phyloP scores from a whole-genome alignment of 2,329 filamentous ascomycete species.

The Chrysoporthe austroafricana region DNA sequence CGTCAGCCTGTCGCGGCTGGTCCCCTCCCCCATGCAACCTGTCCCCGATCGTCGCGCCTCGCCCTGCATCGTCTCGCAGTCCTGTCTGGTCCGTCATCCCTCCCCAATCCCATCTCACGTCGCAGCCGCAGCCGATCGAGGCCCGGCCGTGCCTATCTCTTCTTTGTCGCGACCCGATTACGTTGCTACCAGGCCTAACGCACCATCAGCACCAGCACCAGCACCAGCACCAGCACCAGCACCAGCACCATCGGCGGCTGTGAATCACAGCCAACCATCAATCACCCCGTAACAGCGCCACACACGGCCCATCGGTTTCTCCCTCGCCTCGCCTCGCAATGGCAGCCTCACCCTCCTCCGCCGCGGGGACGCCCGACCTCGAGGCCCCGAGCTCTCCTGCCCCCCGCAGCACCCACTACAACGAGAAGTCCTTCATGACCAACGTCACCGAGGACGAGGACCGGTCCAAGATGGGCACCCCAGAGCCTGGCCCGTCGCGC shows the following conservation, averaged over 20 bases:
- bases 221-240: conserved; percentile 2
- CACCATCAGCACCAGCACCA: neutral
- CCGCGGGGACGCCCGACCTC: conserved; percentile 48
- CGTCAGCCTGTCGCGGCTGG: neutral
- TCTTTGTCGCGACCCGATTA: neutral
- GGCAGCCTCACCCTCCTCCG: conserved; percentile 44
- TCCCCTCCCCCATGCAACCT: neutral
- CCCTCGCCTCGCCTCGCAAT: conserved; percentile 13
- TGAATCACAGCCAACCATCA: conserved; percentile 8
- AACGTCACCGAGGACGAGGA: conserved; percentile 54
- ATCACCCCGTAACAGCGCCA: conserved; percentile 1
- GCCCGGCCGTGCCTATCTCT: neutral
- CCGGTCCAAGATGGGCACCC: conserved; percentile 45
- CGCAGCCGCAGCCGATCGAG: neutral
- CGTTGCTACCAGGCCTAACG: conserved; percentile 5
- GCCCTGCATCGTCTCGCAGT: conserved; percentile 4
- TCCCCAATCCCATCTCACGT: neutral
- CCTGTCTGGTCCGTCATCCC: conserved; percentile 2
- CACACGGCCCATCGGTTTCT: neutral
- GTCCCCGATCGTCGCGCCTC: neutral
- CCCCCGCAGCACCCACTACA: conserved; percentile 31
- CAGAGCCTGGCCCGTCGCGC: conserved; percentile 42
- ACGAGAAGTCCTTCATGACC: conserved; percentile 52
- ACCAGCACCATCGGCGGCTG: neutral
- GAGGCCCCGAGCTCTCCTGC: conserved; percentile 52